These are phyloP conservation scores for Ascochyta lentis DNA, from an alignment of 2,329 filamentous ascomycete genomes.

Conservation along the genomic window DNA sequence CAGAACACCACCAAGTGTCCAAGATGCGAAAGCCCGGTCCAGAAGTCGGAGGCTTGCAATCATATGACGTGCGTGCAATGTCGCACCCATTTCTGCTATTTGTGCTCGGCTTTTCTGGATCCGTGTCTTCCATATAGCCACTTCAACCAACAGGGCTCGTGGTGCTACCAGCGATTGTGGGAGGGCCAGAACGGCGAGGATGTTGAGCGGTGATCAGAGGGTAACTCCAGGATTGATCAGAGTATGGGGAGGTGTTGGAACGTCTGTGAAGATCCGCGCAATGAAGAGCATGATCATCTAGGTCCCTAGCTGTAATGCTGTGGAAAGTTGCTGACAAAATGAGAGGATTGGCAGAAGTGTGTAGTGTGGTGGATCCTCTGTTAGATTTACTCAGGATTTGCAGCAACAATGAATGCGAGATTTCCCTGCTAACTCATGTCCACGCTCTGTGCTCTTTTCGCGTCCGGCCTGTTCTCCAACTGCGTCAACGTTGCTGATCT, in stretches of 20 bases:
- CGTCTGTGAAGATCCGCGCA: not conserved
- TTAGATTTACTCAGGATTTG: too few relatives aligned
- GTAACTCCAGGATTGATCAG: not conserved
- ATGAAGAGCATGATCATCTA: too few relatives aligned
- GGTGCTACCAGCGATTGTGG: not conserved
- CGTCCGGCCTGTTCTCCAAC: slow-evolving; percentile 4
- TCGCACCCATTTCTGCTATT: not conserved
- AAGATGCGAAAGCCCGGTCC: not conserved
- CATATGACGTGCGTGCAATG: slow-evolving; percentile 1
- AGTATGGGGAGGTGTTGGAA: not conserved
- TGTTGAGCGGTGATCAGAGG: not conserved
- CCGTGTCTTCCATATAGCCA: not conserved
- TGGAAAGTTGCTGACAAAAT: too few relatives aligned
- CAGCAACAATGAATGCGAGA: too few relatives aligned
- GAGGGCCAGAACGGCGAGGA: not conserved
- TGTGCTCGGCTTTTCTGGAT: slow-evolving; percentile 1
- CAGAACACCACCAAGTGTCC: not conserved
- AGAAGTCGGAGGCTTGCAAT: slow-evolving; percentile 5
- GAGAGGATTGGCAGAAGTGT: too few relatives aligned
- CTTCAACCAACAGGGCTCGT: not conserved
- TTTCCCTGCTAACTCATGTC: not conserved
- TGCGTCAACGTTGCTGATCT: slow-evolving; percentile 11
- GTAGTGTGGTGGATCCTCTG: too few relatives aligned
- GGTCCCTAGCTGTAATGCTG: too few relatives aligned
- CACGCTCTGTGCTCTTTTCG: slow-evolving; percentile 12